Evolutionary conservation across 768 basidiomycete genomes (phyloP), one percentile per base, ranked within the genome.

Genomic region (Psilocybe tampanensis): DNA sequence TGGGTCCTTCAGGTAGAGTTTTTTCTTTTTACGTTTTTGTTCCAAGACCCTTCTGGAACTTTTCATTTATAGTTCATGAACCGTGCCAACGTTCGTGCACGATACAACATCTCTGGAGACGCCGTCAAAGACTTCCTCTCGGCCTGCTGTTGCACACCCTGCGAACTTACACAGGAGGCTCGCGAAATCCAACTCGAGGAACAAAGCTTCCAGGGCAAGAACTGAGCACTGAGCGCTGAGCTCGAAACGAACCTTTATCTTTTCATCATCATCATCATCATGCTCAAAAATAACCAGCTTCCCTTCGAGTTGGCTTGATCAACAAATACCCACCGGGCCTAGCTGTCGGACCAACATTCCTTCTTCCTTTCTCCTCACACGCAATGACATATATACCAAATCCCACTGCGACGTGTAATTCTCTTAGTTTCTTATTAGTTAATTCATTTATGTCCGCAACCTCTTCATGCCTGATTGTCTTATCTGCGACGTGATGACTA

Each of bases 131-230:
- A 66, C 41, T 66, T 59, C 36, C 61, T 52, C 33, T 55, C 65
- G 1, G 45, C 65, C 0, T 63, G 54, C 55, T 66, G 65, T 52
- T 66, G 65, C 44, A 52, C 52, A 15, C 21, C 63, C 7, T 66
- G 65, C 29, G 65, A 64, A 18, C 55, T 66, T 13, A 58, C 61
- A 5, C 65, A 66, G 23, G 65, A 58, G 6, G 55, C 55, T 24
- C 59, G 60, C 6, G 65, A 66, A 60, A 15, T 66, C 3, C 47
- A 60, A 15, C 54, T 66, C n/a, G 65, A 66, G 43, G 65, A 66
- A 43, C 39, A 58, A 11, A 64, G 60, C 33, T 63, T 60, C n/a
- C 36, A 39, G 15, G 36, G 36, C 6, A 39, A 39, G 15, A 39
- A 39, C 36, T 39, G 36, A 39, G 36, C 33, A 8, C 33, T 8